phyloP scores from a whole-genome alignment of 345 rosid species.

The Camelina neglecta region DNA sequence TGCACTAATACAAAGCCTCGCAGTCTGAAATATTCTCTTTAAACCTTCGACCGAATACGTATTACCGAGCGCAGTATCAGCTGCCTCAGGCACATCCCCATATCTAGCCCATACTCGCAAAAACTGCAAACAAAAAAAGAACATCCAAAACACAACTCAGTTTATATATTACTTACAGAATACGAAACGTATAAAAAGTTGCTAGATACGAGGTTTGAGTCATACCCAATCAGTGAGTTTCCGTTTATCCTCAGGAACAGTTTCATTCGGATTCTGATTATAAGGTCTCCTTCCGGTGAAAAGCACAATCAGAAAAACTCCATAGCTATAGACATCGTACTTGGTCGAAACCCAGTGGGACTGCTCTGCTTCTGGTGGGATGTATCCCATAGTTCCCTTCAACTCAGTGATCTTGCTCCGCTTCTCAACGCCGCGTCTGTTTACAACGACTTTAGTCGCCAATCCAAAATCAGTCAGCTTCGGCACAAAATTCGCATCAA shows the following conservation, averaged over 20 bases:
- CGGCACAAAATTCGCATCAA: slow-evolving; percentile 51
- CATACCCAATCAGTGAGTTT: slow-evolving; percentile 29
- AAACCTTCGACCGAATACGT: slow-evolving; percentile 23
- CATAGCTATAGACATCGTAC: slow-evolving; percentile 83
- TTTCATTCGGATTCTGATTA: slow-evolving; percentile 40
- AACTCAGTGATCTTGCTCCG: slow-evolving; percentile 53
- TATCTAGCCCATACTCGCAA: neutral
- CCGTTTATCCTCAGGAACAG: slow-evolving; percentile 4
- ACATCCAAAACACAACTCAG: neutral
- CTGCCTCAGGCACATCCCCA: neutral
- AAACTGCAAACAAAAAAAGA: neutral
- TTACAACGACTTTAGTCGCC: slow-evolving; percentile 47
- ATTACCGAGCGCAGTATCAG: slow-evolving; percentile 5
- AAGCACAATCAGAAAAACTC: slow-evolving; percentile 69
- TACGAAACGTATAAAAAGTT: neutral
- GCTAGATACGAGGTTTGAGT: neutral
- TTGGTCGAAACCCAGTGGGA: slow-evolving; percentile 61
- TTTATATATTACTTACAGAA: neutral
- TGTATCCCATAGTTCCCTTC: slow-evolving; percentile 80
- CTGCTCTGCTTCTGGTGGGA: slow-evolving; percentile 44
- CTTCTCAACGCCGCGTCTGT: slow-evolving; percentile 57
- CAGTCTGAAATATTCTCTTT: neutral
- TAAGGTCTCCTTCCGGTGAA: slow-evolving; percentile 70
- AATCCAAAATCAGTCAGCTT: slow-evolving; percentile 64
- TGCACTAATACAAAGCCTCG: slow-evolving; percentile 15